Conservation (phyloP, 352 stramenopile species). For the Phytophthora vignae region DNA sequence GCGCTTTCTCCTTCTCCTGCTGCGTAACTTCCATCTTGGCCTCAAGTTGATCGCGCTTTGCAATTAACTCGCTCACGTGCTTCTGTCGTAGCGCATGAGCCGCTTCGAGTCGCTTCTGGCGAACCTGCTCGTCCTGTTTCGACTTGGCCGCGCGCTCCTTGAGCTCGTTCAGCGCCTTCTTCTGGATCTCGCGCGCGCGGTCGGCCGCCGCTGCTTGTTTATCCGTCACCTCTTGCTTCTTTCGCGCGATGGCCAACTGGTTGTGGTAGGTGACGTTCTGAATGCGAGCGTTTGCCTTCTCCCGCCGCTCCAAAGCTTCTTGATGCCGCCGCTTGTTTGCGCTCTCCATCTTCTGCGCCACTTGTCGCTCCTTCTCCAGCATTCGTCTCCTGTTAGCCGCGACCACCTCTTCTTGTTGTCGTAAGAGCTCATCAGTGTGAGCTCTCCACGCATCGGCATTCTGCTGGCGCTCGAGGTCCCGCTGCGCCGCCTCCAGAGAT, state of each 20-base stretch:
- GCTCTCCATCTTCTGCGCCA: conserved; percentile 66
- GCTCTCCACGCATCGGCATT: conserved; percentile 77
- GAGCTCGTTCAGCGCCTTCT: conserved; percentile 62
- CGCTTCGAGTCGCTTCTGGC: conserved; percentile 69
- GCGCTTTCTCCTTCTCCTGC: conserved; percentile 54
- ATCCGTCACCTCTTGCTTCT: conserved; percentile 67
- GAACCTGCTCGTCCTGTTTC: conserved; percentile 73
- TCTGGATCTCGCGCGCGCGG: conserved; percentile 67
- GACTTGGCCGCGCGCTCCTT: conserved; percentile 66
- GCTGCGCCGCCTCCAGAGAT: conserved; percentile 51
- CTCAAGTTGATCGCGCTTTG: conserved; percentile 56
- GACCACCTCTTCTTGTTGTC: conserved; percentile 71
- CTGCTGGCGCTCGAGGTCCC: conserved; percentile 61
- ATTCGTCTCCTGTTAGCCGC: conserved; percentile 58
- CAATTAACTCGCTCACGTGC: conserved; percentile 44
- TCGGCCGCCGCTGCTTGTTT: conserved; percentile 64
- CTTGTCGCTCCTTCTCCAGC: conserved; percentile 71
- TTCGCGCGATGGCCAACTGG: conserved; percentile 61
- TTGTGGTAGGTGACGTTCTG: conserved; percentile 68
- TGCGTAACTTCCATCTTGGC: conserved; percentile 35
- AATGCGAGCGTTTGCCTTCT: conserved; percentile 61
- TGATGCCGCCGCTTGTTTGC: conserved; percentile 59
- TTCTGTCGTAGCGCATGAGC: conserved; percentile 51
- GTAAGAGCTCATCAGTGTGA: conserved; percentile 69
- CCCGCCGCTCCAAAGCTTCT: conserved; percentile 60